Conservation (phyloP, 148 eudicot genomes). For the Talinum fruticosum region DNA sequence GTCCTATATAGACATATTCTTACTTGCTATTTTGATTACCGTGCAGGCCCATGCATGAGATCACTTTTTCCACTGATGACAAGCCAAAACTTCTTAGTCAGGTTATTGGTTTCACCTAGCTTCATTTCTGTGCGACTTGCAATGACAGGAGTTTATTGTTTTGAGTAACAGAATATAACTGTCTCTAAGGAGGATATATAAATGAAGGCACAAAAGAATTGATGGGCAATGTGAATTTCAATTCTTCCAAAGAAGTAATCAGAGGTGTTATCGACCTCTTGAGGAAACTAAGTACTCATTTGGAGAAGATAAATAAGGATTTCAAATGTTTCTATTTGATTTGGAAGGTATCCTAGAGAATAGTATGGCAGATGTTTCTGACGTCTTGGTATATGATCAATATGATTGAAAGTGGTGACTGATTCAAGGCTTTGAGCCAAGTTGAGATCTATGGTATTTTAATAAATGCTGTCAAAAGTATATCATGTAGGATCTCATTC, state of each 20-base stretch:
- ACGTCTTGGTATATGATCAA: neutral
- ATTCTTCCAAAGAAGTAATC: neutral
- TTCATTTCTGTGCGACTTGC: neutral
- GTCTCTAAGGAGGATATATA: neutral
- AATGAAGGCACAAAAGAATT: neutral
- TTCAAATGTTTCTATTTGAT: neutral
- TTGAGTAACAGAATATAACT: neutral
- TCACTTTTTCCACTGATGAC: conserved; percentile 83
- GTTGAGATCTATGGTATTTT: no score
- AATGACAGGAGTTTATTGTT: neutral
- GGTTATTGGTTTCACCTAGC: conserved; percentile 35
- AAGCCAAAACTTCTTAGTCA: conserved; percentile 86
- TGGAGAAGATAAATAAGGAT: neutral
- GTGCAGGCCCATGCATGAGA: conserved; percentile 86
- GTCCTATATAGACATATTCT: conserved; percentile 11
- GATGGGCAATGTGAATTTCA: neutral
- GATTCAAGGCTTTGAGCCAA: no score
- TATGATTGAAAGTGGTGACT: no score
- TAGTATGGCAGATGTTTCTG: neutral
- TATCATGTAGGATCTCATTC: no score
- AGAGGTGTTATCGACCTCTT: neutral
- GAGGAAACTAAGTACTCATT: neutral
- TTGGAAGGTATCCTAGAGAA: neutral
- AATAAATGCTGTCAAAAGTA: no score
- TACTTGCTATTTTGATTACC: conserved; percentile 17